A percentile compares a stretch with the other conserved stretches of the same genome.
phyloP scores from a whole-genome alignment of 805 yeast species.

The Barnettozyma siamensis region DNA sequence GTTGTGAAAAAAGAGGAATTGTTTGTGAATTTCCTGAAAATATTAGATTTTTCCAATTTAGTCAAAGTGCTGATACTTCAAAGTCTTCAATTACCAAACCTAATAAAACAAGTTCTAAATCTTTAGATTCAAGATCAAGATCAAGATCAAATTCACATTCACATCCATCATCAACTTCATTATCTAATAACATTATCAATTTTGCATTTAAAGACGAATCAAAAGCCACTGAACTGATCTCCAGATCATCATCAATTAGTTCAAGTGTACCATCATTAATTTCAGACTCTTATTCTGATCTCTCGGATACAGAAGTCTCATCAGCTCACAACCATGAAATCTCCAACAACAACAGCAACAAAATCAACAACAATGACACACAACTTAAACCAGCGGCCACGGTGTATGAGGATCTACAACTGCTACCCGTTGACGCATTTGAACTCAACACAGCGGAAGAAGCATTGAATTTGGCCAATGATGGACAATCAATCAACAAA shows the following conservation, averaged over 20 bases:
- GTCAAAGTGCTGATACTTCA: not conserved
- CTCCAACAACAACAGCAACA: not conserved
- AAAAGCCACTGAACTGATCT: not conserved
- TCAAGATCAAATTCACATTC: too few relatives aligned
- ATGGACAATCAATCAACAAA: slow-evolving; percentile 21
- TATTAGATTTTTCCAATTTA: slow-evolving; percentile 19
- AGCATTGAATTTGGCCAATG: slow-evolving; percentile 19
- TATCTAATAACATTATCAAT: not conserved
- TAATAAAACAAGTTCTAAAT: not conserved
- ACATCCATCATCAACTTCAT: not conserved
- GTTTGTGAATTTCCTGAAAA: slow-evolving; percentile 24
- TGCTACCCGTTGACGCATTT: not conserved
- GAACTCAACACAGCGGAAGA: slow-evolving; percentile 8
- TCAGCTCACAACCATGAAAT: not conserved
- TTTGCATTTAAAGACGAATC: not conserved
- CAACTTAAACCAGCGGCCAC: not conserved
- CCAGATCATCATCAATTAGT: slow-evolving; percentile 9
- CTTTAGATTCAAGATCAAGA: not conserved
- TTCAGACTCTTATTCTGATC: slow-evolving; percentile 8
- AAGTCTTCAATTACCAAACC: not conserved
- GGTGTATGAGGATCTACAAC: not conserved
- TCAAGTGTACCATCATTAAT: slow-evolving; percentile 8
- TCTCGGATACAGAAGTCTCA: slow-evolving; percentile 2
- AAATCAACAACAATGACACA: not conserved
- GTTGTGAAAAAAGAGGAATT: slow-evolving; percentile 22